Conservation (phyloP, 192 early-diverging fungal species). For the Linnemannia elongata region DNA sequence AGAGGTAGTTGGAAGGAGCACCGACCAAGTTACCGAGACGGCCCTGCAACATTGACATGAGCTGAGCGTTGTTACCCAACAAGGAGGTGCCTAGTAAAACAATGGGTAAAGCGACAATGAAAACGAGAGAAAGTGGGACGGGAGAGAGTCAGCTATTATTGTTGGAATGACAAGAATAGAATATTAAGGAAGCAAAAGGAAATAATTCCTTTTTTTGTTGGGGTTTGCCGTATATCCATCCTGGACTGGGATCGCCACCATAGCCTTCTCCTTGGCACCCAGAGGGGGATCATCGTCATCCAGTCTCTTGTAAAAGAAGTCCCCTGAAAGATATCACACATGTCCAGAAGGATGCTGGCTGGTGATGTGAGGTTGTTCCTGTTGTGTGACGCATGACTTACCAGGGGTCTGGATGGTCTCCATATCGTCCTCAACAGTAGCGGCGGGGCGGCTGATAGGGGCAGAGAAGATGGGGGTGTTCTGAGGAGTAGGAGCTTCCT, state of each 20-base stretch:
- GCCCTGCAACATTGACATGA: constrained; percentile 82
- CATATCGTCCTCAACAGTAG: constrained; percentile 66
- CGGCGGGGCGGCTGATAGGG: constrained; percentile 63
- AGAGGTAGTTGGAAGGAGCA: constrained; percentile 77
- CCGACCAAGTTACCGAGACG: constrained; percentile 86
- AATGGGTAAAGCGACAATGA: no score
- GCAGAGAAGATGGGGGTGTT: constrained; percentile 70
- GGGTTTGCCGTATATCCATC: neutral
- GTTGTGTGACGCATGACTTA: constrained; percentile 7
- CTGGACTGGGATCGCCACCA: neutral
- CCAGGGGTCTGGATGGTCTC: constrained; percentile 59
- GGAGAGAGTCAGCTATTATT: neutral
- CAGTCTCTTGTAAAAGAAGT: neutral
- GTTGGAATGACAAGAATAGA: constrained; percentile 3
- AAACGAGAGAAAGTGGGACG: neutral
- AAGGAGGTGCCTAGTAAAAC: constrained; percentile 15
- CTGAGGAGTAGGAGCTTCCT: constrained; percentile 69
- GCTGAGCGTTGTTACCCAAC: constrained; percentile 66
- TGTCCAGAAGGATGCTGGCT: neutral
- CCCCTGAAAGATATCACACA: neutral
- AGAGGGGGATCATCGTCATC: neutral
- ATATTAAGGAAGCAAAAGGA: neutral
- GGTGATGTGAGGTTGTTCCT: neutral
- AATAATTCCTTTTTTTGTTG: constrained; percentile 11
- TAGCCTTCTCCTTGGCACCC: no score